Base-by-base conservation (phyloP, 495 filamentous ascomycete genomes). In the Podospora bellae-mahoneyi region DNA sequence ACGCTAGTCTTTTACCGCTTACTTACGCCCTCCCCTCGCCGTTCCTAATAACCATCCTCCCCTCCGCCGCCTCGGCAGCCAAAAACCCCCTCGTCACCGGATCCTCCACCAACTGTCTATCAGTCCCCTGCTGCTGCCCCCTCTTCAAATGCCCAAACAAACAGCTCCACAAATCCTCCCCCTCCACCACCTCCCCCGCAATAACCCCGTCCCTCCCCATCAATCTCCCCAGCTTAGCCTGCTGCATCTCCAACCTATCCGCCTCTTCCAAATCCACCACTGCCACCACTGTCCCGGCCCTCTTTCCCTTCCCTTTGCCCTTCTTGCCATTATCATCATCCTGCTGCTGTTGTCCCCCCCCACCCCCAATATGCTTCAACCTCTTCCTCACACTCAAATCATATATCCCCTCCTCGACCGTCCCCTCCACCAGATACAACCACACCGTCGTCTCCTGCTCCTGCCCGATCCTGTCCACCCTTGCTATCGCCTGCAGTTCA, bases 401-500 rank as follows among this genome's bases (percentile, higher is more conserved):
- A 74, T 97, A 91, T 58, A 99, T 95, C 0, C 89, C 88, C 75
- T 96, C 88, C 71, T 99, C 94, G 2, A 97, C 92, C 0, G 94
- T 96, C 60, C 90, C 91, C 4, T 90, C 88, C 23, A 96, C 85
- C 2, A 97, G 84, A 76, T 99, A 99, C 77, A 97, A 90, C 90
- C 93, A 99, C 5, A 97, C 94, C 2, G 92, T 96, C 6, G 94
- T 99, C 68, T 89, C 83, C 28, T 90, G 87, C 67, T 88, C 85
- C 77, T 99, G 94, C 0, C 94, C 94, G 65, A 99, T 99, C 53
- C 94, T 86, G 76, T 99, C 92, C 0, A 99, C 93, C 60, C 94
- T 89, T 5, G 93, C 92, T 71, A 97, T 96, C 3, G 93, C 94
- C 74, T 99, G 94, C 5, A 97, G 84, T 72, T 97, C 94, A 9